These are phyloP conservation scores for Taphrina communis DNA, from an alignment of 1,139 yeast genomes.

Conservation along the genomic window DNA sequence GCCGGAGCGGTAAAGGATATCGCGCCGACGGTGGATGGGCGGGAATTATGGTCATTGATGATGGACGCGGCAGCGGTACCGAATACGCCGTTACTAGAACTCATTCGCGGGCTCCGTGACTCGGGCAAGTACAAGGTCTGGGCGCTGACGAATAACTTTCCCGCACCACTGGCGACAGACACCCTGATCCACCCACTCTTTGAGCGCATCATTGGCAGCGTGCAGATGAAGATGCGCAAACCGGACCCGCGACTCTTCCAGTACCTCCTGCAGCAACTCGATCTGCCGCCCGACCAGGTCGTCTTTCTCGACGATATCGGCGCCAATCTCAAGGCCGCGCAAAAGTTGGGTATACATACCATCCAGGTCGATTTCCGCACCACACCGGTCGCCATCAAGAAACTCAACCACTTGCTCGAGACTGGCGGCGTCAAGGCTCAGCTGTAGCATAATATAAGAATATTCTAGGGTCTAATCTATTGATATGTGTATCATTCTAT, in stretches of 20 bases:
- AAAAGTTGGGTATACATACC: constrained; percentile 33
- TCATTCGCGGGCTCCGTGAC: constrained; percentile 17
- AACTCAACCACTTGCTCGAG: constrained; percentile 23
- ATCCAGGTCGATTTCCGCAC: constrained; percentile 37
- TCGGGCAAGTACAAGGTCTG: constrained; percentile 37
- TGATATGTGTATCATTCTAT: neutral
- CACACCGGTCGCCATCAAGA: constrained; percentile 31
- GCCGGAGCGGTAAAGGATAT: constrained; percentile 7
- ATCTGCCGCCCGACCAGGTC: constrained; percentile 27
- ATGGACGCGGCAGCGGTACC: constrained; percentile 29
- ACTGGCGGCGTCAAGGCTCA: constrained; percentile 21
- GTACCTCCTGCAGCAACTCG: constrained; percentile 23
- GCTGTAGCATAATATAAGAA: neutral
- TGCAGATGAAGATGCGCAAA: constrained; percentile 33
- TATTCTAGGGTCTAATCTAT: neutral
- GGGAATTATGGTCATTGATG: constrained; percentile 21
- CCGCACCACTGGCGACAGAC: constrained; percentile 23
- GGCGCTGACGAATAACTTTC: constrained; percentile 40
- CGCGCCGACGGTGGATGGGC: constrained; percentile 32
- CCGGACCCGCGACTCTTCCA: constrained; percentile 31
- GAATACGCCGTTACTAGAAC: constrained; percentile 13
- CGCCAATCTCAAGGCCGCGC: constrained; percentile 34
- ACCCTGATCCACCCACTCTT: constrained; percentile 30
- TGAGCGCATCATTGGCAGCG: constrained; percentile 37
- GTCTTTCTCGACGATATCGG: constrained; percentile 31